A percentile compares a stretch with the other conserved stretches of the same genome.
Conservation (phyloP, 2,329 filamentous ascomycete species). For the Fusarium transvaalense region DNA sequence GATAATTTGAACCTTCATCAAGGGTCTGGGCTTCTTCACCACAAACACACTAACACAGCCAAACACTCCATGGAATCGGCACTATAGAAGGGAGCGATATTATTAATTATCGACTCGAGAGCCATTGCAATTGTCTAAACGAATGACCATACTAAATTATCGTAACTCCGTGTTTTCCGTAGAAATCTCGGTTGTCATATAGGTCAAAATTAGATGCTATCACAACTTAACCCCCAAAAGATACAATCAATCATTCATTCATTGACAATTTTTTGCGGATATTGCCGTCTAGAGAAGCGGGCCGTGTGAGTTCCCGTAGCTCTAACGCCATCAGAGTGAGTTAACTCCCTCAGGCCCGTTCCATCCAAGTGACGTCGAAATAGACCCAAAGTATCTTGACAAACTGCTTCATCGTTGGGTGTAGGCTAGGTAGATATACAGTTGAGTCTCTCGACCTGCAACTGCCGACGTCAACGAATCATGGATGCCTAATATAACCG, state of each 20-base stretch:
- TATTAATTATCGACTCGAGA: background rate
- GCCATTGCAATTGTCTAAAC: background rate
- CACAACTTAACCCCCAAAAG: background rate
- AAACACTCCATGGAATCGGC: background rate
- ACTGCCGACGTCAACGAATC: background rate
- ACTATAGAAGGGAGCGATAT: background rate
- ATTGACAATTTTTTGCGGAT: conserved; percentile 14
- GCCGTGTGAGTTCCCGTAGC: conserved; percentile 27
- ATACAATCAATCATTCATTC: background rate
- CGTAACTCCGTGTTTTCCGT: background rate
- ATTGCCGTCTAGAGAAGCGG: conserved; percentile 29
- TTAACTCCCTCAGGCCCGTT: background rate
- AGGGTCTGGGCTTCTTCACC: background rate
- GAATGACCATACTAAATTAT: background rate
- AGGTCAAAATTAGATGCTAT: background rate
- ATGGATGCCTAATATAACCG: conserved; percentile 16
- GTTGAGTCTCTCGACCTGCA: background rate
- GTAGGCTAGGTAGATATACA: conserved; percentile 3
- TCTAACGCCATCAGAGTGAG: conserved; percentile 17
- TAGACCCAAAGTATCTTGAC: background rate
- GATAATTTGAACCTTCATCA: background rate
- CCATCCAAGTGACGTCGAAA: conserved; percentile 24
- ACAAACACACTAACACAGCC: background rate
- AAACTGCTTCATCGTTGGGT: background rate
- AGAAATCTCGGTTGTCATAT: background rate